Conservation (phyloP, 2,329 filamentous ascomycete species). For the Lecanosticta acicola region DNA sequence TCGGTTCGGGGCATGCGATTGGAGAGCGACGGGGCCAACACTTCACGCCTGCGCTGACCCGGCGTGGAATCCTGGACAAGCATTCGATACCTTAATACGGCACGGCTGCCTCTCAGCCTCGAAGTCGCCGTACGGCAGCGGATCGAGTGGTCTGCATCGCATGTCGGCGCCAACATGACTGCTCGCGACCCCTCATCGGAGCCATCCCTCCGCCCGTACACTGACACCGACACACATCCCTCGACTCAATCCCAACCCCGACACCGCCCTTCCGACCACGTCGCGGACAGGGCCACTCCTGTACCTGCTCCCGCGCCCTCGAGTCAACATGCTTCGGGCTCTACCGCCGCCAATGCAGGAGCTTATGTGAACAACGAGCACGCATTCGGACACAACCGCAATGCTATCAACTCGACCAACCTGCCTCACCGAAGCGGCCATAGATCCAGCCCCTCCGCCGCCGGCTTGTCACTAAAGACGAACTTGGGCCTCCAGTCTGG, state of each 20-base stretch:
- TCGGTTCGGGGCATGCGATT: too few relatives aligned
- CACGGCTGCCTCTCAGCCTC: too few relatives aligned
- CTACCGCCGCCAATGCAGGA: background rate
- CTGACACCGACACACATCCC: background rate
- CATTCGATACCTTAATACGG: too few relatives aligned
- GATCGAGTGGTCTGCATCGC: background rate
- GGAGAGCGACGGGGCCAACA: background rate
- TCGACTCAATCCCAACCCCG: background rate
- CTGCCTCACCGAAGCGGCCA: constrained; percentile 11
- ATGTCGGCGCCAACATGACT: background rate
- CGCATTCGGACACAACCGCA: constrained; percentile 10
- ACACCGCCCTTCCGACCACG: too few relatives aligned
- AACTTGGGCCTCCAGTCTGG: constrained; percentile 10
- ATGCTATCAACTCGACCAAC: constrained; percentile 11
- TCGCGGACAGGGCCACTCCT: too few relatives aligned
- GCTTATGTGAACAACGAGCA: constrained; percentile 6
- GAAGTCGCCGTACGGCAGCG: too few relatives aligned
- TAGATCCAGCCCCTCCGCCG: constrained; percentile 15
- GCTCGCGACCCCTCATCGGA: background rate
- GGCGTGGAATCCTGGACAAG: too few relatives aligned
- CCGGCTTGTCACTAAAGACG: constrained; percentile 21
- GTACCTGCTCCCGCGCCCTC: background rate
- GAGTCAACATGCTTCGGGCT: background rate
- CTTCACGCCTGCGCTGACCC: background rate
- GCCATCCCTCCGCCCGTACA: background rate